Evolutionary conservation across 345 rosid genomes (phyloP), one percentile per base, ranked within the genome.

Genomic region (Streptanthus diversifolius): DNA sequence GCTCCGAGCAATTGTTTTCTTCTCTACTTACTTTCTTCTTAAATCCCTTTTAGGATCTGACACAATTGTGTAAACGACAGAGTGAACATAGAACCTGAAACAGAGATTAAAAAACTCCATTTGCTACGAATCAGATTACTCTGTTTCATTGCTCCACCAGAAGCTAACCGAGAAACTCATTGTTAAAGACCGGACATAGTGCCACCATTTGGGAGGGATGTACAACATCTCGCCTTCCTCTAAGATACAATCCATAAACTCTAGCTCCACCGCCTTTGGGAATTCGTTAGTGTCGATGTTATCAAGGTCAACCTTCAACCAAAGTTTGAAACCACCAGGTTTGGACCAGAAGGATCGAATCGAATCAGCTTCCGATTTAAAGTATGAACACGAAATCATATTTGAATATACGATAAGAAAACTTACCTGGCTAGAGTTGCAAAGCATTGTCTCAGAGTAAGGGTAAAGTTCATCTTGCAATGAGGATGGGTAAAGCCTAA

Each of bases 181-280:
- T 0, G 97, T 85, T 47, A 93, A 84, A 39, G 97, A 91, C 58
- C 95, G 83, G 48, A 93, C 97, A 33, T 93, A 93, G 62, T 93
- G 97, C 99, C 99, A 93, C 99, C 99, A 93, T 83, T 88, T 91
- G 11, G 93, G 96, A 3, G 99, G 99, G 70, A 93, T 91, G 86
- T 93, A 93, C 43, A 93, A 84, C 99, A 93, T 91, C 73, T 91
- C 99, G 0, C 99, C 99, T 77, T 88, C 99, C 56, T 91, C 96
- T 55, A 93, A 71, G 55, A 93, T 77, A 76, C 99, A 93, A 76
- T 93, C 99, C 74, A 85, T 24, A 70, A 91, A 93, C 47, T 93
- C 97, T 60, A 87, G 71, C 79, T 83, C 93, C 21, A 8, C 55
- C 35, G 84, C 78, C 82, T 84, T 84, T 21, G 95, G 93, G 67